A percentile compares a stretch with the other conserved stretches of the same genome.
These are phyloP conservation scores for Didymella glomerata DNA, from an alignment of 2,329 filamentous ascomycete genomes.

Conservation along the genomic window DNA sequence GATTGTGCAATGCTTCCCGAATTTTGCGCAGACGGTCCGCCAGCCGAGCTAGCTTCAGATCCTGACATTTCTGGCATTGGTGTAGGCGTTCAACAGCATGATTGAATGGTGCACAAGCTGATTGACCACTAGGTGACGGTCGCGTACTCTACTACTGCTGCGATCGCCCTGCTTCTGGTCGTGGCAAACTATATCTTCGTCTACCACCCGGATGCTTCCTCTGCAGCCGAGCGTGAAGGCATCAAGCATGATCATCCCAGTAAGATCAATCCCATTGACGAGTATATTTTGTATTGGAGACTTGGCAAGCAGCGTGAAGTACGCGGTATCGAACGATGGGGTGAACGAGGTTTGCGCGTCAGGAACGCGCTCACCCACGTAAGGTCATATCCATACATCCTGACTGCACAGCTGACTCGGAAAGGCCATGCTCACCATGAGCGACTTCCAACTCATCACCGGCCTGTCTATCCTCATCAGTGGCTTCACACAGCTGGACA, in stretches of 20 bases:
- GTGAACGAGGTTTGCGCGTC: constrained; percentile 8
- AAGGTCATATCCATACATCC: neutral
- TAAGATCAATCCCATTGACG: constrained; percentile 11
- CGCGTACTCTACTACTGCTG: constrained; percentile 10
- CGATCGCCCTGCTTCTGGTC: constrained; percentile 10
- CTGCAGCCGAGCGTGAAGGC: constrained; percentile 1
- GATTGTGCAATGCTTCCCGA: neutral
- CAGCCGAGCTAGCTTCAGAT: constrained; percentile 3
- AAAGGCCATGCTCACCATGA: constrained; percentile 25
- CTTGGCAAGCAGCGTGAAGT: constrained; percentile 1
- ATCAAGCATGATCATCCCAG: constrained; percentile 5
- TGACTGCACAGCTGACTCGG: neutral
- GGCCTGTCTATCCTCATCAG: constrained; percentile 28
- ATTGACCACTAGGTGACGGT: constrained; percentile 6
- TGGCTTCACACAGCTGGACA: constrained; percentile 25
- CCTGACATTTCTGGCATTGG: constrained; percentile 16
- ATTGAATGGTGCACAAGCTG: neutral
- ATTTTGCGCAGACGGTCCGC: constrained; percentile 5
- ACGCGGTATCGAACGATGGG: constrained; percentile 7
- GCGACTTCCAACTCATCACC: constrained; percentile 28
- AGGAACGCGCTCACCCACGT: constrained; percentile 12
- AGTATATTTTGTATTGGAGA: constrained; percentile 13
- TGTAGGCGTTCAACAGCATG: neutral
- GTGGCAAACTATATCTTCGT: constrained; percentile 7
- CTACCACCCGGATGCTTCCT: constrained; percentile 11